Evolutionary conservation across 2,329 filamentous ascomycete genomes (phyloP).

Genomic region (Xylaria sp.): DNA sequence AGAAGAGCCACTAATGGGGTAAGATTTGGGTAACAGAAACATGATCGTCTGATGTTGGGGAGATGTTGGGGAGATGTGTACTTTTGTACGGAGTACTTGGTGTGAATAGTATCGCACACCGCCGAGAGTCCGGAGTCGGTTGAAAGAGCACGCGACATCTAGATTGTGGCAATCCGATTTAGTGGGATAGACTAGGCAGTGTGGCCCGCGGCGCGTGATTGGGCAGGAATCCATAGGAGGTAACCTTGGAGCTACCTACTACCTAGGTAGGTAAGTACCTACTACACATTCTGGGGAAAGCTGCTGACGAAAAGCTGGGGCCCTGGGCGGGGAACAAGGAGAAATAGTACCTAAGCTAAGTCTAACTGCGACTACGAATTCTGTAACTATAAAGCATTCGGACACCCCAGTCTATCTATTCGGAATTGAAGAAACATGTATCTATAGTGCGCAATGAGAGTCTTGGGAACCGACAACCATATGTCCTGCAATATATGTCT

Average conservation of each 20-base stretch:
- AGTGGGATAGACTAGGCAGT: background rate
- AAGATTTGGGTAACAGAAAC: conserved; percentile 17
- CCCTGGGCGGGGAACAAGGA: background rate
- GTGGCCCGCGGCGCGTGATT: conserved; percentile 22
- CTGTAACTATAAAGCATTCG: too few species aligned
- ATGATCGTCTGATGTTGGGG: conserved; percentile 1
- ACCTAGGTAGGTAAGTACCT: too few species aligned
- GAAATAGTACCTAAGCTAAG: background rate
- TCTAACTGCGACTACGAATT: too few species aligned
- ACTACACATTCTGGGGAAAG: too few species aligned
- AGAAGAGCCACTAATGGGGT: background rate
- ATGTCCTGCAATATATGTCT: too few species aligned
- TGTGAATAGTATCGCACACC: background rate
- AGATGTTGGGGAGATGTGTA: background rate
- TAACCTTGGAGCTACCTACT: too few species aligned
- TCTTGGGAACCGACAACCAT: too few species aligned
- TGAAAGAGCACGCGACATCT: conserved; percentile 24
- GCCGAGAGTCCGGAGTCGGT: background rate
- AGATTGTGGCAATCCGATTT: conserved; percentile 8
- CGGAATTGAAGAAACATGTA: too few species aligned
- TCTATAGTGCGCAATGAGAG: too few species aligned
- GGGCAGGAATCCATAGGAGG: background rate
- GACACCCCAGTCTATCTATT: too few species aligned
- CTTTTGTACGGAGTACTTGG: too few species aligned
- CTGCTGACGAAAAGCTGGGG: background rate